These are phyloP conservation scores for Sechiopsis laciniata DNA, from an alignment of 306 rosid species.

Conservation along the genomic window DNA sequence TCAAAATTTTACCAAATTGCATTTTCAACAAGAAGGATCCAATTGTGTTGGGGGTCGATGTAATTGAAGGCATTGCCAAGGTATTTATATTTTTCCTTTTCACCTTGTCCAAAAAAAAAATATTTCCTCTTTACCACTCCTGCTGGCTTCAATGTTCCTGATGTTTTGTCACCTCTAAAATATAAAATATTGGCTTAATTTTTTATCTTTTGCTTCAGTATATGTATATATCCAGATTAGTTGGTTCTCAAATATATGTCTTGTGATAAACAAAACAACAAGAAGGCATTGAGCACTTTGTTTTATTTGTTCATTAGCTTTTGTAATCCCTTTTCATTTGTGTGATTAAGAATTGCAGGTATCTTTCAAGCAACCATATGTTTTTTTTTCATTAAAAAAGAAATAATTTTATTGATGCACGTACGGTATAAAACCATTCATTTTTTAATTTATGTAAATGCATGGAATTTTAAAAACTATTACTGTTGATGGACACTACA, in stretches of 20 bases:
- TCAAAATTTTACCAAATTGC: conserved; percentile 71
- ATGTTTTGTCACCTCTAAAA: not conserved
- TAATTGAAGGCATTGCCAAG: conserved; percentile 85
- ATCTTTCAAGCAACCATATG: no score
- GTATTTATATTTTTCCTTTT: conserved; percentile 28
- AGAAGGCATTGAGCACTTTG: not conserved
- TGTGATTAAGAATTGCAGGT: no score
- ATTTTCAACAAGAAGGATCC: conserved; percentile 96
- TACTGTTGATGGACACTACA: not conserved
- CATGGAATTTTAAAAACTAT: not conserved
- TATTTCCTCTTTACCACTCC: conserved; percentile 4
- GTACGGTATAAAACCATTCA: no score
- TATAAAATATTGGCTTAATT: conserved; percentile 9
- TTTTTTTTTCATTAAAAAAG: no score
- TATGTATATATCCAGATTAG: not conserved
- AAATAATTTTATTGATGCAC: no score
- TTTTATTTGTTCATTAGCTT: not conserved
- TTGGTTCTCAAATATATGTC: not conserved
- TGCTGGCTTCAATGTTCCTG: not conserved
- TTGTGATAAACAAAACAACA: not conserved
- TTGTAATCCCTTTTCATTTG: no score
- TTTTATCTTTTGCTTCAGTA: not conserved
- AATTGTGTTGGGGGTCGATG: conserved; percentile 89
- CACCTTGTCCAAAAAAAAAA: no score
- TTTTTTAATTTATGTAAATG: no score